These are phyloP conservation scores for Rugonectria rugulosa DNA, from an alignment of 2,329 filamentous ascomycete species.

Conservation along the genomic window DNA sequence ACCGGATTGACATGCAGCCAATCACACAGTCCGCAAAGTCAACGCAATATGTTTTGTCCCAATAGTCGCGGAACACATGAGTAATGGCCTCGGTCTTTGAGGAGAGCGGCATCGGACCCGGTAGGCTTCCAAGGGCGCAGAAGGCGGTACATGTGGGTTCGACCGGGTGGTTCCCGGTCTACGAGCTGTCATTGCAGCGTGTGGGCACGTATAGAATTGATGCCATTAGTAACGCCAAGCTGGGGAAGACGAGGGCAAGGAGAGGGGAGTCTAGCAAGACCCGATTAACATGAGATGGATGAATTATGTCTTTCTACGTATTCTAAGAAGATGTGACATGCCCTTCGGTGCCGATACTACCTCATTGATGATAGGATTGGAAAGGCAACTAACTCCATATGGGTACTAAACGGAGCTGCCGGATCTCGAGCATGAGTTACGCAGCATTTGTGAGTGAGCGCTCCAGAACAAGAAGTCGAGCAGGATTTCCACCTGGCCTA, in stretches of 20 bases:
- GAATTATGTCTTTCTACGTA: not conserved
- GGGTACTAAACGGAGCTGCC: no score
- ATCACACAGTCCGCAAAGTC: not conserved
- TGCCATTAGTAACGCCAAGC: slow-evolving; percentile 14
- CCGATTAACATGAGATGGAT: not conserved
- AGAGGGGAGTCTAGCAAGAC: no score
- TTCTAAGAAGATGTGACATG: no score
- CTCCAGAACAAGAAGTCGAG: no score
- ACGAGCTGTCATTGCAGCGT: slow-evolving; percentile 11
- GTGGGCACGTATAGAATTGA: slow-evolving; percentile 14
- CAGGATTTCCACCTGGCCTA: no score
- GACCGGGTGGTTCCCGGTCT: slow-evolving; percentile 17
- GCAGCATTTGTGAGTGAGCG: no score
- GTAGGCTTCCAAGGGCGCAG: not conserved
- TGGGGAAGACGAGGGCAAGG: not conserved
- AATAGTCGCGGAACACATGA: slow-evolving; percentile 1
- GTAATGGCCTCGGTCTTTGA: slow-evolving; percentile 6
- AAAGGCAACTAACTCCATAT: no score
- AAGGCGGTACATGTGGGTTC: slow-evolving; percentile 1
- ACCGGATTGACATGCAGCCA: not conserved
- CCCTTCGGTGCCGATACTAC: not conserved
- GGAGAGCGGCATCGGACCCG: slow-evolving; percentile 24
- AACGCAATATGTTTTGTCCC: not conserved
- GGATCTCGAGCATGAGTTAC: no score
- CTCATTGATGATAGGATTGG: no score